A percentile compares a stretch with the other conserved stretches of the same genome.
These are phyloP conservation scores for Stachybotrys elegans DNA, from an alignment of 2,329 filamentous ascomycete species.

Conservation along the genomic window DNA sequence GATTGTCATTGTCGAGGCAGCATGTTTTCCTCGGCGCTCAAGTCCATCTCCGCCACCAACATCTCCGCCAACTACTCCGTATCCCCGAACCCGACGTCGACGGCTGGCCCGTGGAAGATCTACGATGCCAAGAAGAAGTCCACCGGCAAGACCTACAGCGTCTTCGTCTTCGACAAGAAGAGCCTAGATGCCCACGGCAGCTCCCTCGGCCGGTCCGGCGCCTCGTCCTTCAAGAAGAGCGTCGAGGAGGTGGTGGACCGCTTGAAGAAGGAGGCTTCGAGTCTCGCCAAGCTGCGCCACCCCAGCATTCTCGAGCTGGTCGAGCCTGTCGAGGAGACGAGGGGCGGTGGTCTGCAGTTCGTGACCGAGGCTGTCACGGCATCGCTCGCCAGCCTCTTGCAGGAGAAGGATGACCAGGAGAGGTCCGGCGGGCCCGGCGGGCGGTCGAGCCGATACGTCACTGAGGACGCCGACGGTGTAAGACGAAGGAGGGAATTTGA, in stretches of 20 bases:
- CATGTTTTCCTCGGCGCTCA: conserved; percentile 93
- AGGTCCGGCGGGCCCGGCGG: conserved; percentile 61
- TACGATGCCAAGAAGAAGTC: conserved; percentile 97
- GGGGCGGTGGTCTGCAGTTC: conserved; percentile 89
- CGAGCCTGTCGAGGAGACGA: conserved; percentile 91
- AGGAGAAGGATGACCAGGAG: conserved; percentile 88
- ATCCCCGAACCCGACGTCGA: conserved; percentile 67
- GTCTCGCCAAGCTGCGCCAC: conserved; percentile 81
- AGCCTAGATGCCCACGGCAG: conserved; percentile 59
- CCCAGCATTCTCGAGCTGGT: conserved; percentile 88
- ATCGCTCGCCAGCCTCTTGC: conserved; percentile 74
- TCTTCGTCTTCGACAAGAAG: conserved; percentile 94
- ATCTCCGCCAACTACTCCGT: conserved; percentile 90
- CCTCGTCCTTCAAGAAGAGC: conserved; percentile 68
- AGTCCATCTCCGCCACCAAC: conserved; percentile 85
- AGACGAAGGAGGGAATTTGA: conserved; percentile 75
- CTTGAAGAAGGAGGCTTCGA: conserved; percentile 86
- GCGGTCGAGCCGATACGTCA: conserved; percentile 71
- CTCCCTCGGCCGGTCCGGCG: conserved; percentile 36
- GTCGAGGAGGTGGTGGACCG: conserved; percentile 89
- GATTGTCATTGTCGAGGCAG: conserved; percentile 11
- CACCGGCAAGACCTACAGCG: conserved; percentile 80
- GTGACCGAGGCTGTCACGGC: conserved; percentile 88
- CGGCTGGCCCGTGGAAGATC: conserved; percentile 92
- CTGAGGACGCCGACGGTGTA: conserved; percentile 71